Evolutionary conservation across 2,329 filamentous ascomycete genomes (phyloP), one percentile per base, ranked within the genome.

Genomic region (Scorias spongiosa): DNA sequence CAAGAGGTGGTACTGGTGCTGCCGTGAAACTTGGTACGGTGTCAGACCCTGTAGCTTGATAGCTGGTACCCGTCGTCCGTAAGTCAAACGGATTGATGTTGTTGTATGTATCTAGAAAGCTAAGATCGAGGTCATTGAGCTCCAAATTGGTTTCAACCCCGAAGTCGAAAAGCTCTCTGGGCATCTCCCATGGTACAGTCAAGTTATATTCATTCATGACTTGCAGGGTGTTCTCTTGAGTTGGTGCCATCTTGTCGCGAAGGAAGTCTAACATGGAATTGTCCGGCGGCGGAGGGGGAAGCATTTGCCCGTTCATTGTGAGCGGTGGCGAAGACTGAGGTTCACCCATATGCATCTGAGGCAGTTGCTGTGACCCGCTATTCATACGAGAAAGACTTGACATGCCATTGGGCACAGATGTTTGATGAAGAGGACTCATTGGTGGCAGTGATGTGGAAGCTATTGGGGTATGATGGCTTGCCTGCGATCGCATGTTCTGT

Each of bases 101-200:
- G 48, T 66, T 68, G 51, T 68, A 68, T 9, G 63, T 62, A 42
- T 69, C 65, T 5, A 69, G 56, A 38, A 68, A 61, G 38, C 59
- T 62, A 34, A 69, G 54, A 48, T 70, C 67, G 28, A 67, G 49
- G 43, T 66, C 65, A 42, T 65, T 67, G 14, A 70, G 54, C 37
- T 66, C 64, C 43, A 69, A 57, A 43, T 67, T 65, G 34, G 65
- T 62, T 43, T 68, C 61, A 12, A 68, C 63, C 39, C 62, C 65
- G 45, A 65, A 63, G 40, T 68, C 66, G 49, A 68, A 59, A 9
- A 67, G 57, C 9, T 66, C 65, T 17, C 65, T 62, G 11, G 66
- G 66, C 5, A 65, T 68, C 12, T 15, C 32, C 49, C 59, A 63
- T 29, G 63, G 61, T 4, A 64, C 65, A 41, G 46, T 45, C 29